Percentiles rank a stretch among this genome's conserved stretches.
These are phyloP conservation scores for Chytriomyces sp. DNA, from an alignment of 192 early-diverging fungal species.

Conservation along the genomic window DNA sequence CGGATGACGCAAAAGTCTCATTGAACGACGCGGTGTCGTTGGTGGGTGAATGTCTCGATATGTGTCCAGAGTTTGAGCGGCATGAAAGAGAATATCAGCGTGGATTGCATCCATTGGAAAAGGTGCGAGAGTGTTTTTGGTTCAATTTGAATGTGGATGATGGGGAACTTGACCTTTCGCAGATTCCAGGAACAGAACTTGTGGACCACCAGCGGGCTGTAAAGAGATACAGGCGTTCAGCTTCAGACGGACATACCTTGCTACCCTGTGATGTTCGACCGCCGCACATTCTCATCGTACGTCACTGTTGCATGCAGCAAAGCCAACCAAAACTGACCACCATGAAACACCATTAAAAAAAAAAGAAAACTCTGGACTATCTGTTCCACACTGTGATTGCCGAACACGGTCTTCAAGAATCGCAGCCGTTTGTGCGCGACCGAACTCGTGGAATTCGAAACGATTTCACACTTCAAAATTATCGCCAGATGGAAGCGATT, in stretches of 20 bases:
- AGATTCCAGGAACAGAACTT: conserved; percentile 61
- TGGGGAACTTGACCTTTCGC: neutral
- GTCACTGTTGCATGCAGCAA: conserved; percentile 2
- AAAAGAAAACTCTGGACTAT: conserved; percentile 52
- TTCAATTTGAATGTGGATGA: neutral
- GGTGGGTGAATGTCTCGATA: conserved; percentile 79
- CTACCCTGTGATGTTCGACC: conserved; percentile 90
- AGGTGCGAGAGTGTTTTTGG: conserved; percentile 44
- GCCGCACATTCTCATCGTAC: conserved; percentile 69
- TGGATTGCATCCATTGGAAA: conserved; percentile 74
- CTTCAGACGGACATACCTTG: conserved; percentile 83
- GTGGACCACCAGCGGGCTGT: conserved; percentile 75
- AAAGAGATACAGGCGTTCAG: conserved; percentile 83
- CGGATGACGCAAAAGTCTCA: conserved; percentile 58
- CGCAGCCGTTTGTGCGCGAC: conserved; percentile 84
- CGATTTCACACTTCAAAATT: conserved; percentile 88
- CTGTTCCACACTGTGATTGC: conserved; percentile 45
- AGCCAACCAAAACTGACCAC: no score
- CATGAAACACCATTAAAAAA: neutral
- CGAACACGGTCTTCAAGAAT: conserved; percentile 62
- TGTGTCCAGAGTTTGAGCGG: conserved; percentile 90
- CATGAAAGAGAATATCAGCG: conserved; percentile 82
- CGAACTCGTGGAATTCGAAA: conserved; percentile 82
- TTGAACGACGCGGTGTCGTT: conserved; percentile 74
- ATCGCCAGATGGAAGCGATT: conserved; percentile 70